phyloP scores from a whole-genome alignment of 192 early-diverging fungal genomes.

The Coemansia erecta region DNA sequence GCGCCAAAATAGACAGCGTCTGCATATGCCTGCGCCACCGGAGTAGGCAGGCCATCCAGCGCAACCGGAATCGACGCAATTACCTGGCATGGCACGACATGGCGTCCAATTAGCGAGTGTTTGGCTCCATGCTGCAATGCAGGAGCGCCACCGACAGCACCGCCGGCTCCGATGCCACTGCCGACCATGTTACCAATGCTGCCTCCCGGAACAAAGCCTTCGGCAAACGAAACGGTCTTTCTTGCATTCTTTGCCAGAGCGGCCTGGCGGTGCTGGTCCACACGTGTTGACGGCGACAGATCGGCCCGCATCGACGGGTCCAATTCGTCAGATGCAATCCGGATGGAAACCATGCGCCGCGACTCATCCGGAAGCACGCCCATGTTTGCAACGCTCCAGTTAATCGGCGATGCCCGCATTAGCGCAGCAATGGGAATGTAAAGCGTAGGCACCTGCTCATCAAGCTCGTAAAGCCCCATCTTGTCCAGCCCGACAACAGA shows the following conservation, averaged over 20 bases:
- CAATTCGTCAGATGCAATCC: constrained; percentile 47
- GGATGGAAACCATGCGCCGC: constrained; percentile 49
- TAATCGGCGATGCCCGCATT: constrained; percentile 51
- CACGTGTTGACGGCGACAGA: constrained; percentile 37
- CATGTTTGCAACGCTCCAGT: constrained; percentile 43
- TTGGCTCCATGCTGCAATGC: constrained; percentile 3
- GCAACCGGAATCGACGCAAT: constrained; percentile 44
- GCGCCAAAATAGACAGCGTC: constrained; percentile 48
- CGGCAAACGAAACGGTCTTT: constrained; percentile 6
- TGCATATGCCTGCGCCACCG: constrained; percentile 30
- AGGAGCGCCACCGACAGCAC: background rate
- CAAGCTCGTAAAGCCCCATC: constrained; percentile 51
- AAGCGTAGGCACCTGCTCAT: constrained; percentile 50
- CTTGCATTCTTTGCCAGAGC: constrained; percentile 33
- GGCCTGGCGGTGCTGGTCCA: constrained; percentile 39
- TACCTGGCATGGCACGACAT: constrained; percentile 49
- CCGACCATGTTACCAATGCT: background rate
- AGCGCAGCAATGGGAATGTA: constrained; percentile 42
- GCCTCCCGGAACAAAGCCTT: constrained; percentile 5
- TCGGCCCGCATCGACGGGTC: constrained; percentile 44
- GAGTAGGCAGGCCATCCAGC: constrained; percentile 36
- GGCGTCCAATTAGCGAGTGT: constrained; percentile 40
- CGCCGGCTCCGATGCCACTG: background rate
- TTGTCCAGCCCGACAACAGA: constrained; percentile 45
- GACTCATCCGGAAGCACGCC: constrained; percentile 46